Evolutionary conservation across 768 basidiomycete species (phyloP), one percentile per base, ranked within the genome.

Genomic region (Suillus occidentalis): DNA sequence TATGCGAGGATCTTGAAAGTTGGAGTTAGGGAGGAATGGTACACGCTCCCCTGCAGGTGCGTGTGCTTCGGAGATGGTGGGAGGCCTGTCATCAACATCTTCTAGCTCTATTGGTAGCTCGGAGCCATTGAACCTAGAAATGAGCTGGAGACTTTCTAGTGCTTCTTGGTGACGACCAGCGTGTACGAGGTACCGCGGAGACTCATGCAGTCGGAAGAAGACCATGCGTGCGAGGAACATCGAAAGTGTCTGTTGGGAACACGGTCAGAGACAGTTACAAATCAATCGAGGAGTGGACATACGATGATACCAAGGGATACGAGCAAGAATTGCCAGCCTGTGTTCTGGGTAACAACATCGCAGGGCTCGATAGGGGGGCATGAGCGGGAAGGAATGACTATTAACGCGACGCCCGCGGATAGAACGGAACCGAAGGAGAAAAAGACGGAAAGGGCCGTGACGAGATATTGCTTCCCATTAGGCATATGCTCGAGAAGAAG

Each of bases 351-450:
- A 4, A 81, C 81, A 13, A 90, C 84, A 70, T 91, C 85, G 76
- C 95, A 97, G 0, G 82, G 76, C 59, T 57, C 76, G 72, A 5
- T 71, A 28, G 75, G 72, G n/a, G 80, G 79, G 69, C 92, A 94
- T 0, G 92, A 92, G 68, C 85, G 83, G 18, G 82, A 78, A 1
- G 97, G 97, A 42, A 99, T 85, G 61, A 95, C 83, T 57, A 90
- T 61, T 40, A 96, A 84, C 43, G 88, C 94, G 42, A 96, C 86
- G 12, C 94, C 73, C 0, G 95, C 94, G 2, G 94, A 82, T 6
- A 97, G 75, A 50, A 99, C 93, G 0, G 96, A 89, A 55, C 97
- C 97, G 45, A 97, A 77, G 7, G 94, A 95, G 82, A 98, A 98
- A 81, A 98, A 99, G n/a, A 95, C 86, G 5, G 94, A 95, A 28